phyloP scores from a whole-genome alignment of 1,284 basidiomycete species.

The Cutaneotrichosporon sp. region DNA sequence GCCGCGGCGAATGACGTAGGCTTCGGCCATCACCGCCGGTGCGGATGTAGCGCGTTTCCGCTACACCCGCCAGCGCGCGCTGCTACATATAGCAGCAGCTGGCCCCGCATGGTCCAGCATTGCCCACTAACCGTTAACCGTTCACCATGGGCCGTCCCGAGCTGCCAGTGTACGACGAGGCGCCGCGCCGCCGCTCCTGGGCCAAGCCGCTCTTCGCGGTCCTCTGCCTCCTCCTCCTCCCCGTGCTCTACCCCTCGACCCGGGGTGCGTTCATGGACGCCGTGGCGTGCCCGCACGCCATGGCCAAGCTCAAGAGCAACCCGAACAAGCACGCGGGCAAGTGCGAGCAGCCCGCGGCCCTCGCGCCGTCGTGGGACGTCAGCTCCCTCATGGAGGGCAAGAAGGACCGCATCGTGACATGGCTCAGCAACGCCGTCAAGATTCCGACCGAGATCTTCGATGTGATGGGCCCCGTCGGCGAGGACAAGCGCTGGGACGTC shows the following conservation, averaged over 20 bases:
- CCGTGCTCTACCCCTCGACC: neutral
- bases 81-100: neutral
- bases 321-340: constrained; percentile 3
- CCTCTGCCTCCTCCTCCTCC: neutral
- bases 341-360: constrained; percentile 13
- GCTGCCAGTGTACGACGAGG: neutral
- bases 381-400: constrained; percentile 30
- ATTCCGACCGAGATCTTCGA: constrained; percentile 53
- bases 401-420: constrained; percentile 37
- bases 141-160: constrained; percentile 6
- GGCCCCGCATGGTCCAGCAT: neutral
- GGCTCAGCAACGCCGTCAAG: constrained; percentile 45
- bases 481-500: constrained; percentile 51
- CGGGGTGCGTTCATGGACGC: neutral
- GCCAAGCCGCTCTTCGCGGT: neutral
- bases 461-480: constrained; percentile 50
- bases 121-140: too few relatives aligned
- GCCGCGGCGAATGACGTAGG: too few relatives aligned
- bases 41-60: neutral
- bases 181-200: neutral
- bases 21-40: too few relatives aligned
- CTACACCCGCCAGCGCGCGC: too few relatives aligned
- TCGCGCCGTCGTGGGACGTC: constrained; percentile 25
- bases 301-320: neutral
- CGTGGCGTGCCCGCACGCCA: neutral